Conservation (phyloP, 805 yeast genomes). For the Candida nitratophila region DNA sequence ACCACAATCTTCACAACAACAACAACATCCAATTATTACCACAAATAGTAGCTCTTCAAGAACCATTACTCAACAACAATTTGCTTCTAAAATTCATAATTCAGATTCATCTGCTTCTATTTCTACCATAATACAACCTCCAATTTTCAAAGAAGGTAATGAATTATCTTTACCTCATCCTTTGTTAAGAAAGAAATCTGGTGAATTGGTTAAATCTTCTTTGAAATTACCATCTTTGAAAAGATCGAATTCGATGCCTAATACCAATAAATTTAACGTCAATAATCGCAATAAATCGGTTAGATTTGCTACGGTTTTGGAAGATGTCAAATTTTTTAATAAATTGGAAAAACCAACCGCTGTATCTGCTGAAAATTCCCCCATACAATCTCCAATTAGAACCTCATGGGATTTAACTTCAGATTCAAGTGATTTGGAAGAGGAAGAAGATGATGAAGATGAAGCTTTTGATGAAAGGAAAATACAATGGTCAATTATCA, state of each 20-base stretch:
- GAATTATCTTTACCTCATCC: not conserved
- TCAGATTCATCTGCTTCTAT: not conserved
- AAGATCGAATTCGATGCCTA: constrained; percentile 43
- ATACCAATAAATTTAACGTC: not conserved
- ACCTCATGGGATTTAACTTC: constrained; percentile 17
- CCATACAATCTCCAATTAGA: constrained; percentile 22
- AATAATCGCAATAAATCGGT: constrained; percentile 40
- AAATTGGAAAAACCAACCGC: constrained; percentile 54
- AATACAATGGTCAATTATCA: constrained; percentile 21
- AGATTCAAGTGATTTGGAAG: constrained; percentile 11
- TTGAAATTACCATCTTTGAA: constrained; percentile 37
- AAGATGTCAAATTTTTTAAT: constrained; percentile 58
- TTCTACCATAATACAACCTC: not conserved
- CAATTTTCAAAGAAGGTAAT: no score
- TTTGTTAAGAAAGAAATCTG: constrained; percentile 45
- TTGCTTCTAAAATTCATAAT: not conserved
- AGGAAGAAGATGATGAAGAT: constrained; percentile 16
- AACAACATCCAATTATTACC: not conserved
- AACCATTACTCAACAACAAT: not conserved
- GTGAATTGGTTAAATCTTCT: constrained; percentile 41
- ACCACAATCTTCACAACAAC: no score
- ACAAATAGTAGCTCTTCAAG: no score
- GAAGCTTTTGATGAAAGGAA: constrained; percentile 12
- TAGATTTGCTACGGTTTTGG: constrained; percentile 54
- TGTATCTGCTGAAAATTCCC: constrained; percentile 54